Base-by-base conservation (phyloP, 306 rosid genomes). In the Ziziphus jujuba region DNA sequence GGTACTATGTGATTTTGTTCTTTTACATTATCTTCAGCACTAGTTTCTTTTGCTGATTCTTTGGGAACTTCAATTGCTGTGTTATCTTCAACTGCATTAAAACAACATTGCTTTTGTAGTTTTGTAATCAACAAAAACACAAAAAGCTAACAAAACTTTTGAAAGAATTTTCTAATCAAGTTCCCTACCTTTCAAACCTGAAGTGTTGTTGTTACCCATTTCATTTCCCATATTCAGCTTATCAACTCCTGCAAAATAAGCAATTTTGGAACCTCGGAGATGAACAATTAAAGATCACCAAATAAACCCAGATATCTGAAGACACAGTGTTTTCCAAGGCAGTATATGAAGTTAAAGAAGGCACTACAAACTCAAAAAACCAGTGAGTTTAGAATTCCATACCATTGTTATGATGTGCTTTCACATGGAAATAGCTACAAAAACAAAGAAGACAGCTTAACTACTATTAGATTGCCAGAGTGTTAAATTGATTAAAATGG, bases 201-300 rank as follows among this genome's bases (percentile, higher is more conserved):
- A 70, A 31, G 90, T 68, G 74, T 75, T 87, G 62, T 72, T 86
- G 76, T 87, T 92, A 7, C 97, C 97, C 98, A 90, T 92, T 82
- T 92, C 93, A 60, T 86, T 89, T 57, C 89, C 91, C 91, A 92
- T 89, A 67, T 79, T 87, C 88, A 86, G 61, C 45, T 73, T 47
- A 49, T 66, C 74, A 81, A 81, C 62, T 72, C 91, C 97, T 84
- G 82, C 65, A 82, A 82, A 45, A 63, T 65, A 82, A 77, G 56
- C 19, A 15, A 71, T 55, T 67, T 28, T 72, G 44, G 66, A 25
- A 62, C 44, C 63, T 11, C 33, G n/a, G n/a, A n/a, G n/a, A n/a
- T n/a, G n/a, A n/a, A n/a, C n/a, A n/a, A n/a, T n/a, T n/a, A 73
- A n/a, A 66, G 8, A n/a, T 50, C 35, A 55, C 9, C 8, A 56